Evolutionary conservation across 139 green algal genomes (phyloP), one percentile per base, ranked within the genome.

Genomic region (Zygnema circumcarinatum): DNA sequence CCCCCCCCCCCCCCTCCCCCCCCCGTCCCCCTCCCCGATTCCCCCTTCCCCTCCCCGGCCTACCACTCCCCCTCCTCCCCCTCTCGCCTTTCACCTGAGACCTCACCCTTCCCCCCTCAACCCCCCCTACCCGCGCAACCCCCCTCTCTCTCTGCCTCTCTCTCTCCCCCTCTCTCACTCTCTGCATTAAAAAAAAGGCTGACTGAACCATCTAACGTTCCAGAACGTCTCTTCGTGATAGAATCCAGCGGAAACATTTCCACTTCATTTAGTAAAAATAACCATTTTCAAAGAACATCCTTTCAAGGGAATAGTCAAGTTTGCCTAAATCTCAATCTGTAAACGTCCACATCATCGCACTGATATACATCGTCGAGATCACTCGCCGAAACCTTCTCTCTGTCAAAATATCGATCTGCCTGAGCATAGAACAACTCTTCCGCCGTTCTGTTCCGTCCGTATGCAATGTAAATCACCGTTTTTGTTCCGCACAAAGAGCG

Each of bases 361-460:
- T 35, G 80, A 31, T 80, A 86, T 32, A 41, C 38, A 29, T 83
- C 54, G 47, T 86, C 56, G 38, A 86, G 29, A 21, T 86, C 56
- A 42, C 29, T n/a, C 21, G n/a, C 36, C 20, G 54, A 68, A 39
- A 86, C 54, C 38, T 25, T 81, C 52, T 53, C 32, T 38, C 41
- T 21, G 22, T 40, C 29, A 2, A 86, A 83, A 33, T 16, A 25
- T 41, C 33, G n/a, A 47, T 38, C 32, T 20, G 40, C 38, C 2
- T 31, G 53, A 38, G n/a, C 47, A n/a, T 47, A 38, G 33, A 88
- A 88, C 11, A n/a, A n/a, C 1, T 32, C 7, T 84, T 85, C 72
- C 25, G 82, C 82, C 67, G 40, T 69, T 40, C 82, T 47, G 31
- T 88, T 88, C 22, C 82, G 25, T 22, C 82, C 82, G 54, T 88